Conservation (phyloP, 2,329 filamentous ascomycete genomes). For the Apiospora koreana region DNA sequence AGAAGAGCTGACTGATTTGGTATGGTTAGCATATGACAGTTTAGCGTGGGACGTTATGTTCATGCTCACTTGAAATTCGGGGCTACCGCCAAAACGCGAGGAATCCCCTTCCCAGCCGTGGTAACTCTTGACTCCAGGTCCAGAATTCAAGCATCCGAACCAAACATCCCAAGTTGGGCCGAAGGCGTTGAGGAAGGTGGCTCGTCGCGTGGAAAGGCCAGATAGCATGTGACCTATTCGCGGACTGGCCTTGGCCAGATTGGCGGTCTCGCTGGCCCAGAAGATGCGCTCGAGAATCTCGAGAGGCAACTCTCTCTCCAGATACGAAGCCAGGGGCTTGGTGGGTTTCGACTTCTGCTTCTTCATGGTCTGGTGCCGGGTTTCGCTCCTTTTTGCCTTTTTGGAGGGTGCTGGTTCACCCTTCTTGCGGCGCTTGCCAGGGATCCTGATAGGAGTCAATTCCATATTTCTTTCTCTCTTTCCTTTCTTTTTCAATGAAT, state of each 20-base stretch:
- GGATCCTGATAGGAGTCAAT: constrained; percentile 50
- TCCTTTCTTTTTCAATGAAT: not conserved
- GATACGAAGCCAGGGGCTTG: constrained; percentile 22
- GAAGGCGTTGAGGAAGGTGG: constrained; percentile 40
- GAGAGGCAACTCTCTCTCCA: constrained; percentile 44
- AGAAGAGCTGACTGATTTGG: constrained; percentile 44
- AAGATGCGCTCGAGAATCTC: constrained; percentile 58
- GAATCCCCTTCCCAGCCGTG: constrained; percentile 32
- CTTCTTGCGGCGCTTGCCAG: constrained; percentile 19
- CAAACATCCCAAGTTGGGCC: constrained; percentile 40
- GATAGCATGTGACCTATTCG: constrained; percentile 51
- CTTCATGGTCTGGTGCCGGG: not conserved
- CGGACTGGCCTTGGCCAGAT: constrained; percentile 46
- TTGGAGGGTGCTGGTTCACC: constrained; percentile 15
- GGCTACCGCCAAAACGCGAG: constrained; percentile 36
- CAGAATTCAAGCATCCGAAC: constrained; percentile 32
- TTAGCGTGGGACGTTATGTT: not conserved
- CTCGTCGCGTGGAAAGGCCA: constrained; percentile 30
- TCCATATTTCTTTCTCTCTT: constrained; percentile 35
- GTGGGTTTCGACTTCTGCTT: constrained; percentile 12
- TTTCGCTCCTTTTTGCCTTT: not conserved
- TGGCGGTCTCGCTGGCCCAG: constrained; percentile 48
- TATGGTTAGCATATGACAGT: not conserved
- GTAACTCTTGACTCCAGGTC: constrained; percentile 20
- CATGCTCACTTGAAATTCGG: constrained; percentile 44